Base-by-base conservation (phyloP, 805 yeast species). In the Cyberlindnera maclurae region DNA sequence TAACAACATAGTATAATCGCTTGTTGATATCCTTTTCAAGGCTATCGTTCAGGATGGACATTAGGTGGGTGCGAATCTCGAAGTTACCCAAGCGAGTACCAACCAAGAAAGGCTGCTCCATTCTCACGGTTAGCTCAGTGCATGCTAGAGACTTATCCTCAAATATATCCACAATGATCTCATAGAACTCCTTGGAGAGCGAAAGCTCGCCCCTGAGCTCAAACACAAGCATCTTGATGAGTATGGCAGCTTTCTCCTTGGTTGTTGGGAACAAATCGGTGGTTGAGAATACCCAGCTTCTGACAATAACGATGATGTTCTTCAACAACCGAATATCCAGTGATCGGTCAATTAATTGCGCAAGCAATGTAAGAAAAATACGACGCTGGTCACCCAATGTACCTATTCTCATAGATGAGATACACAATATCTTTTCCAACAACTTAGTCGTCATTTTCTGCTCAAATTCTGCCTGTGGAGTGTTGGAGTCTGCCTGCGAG, bases 41-140 rank as follows among this genome's bases (percentile, higher is more conserved):
- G 47, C 95, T 83, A 32, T 73, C 73, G 57, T 81, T 80, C 53
- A 93, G 63, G 40, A 93, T 84, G 0, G 72, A 58, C 93, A 93
- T 83, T 45, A 94, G 71, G 47, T 77, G 79, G 41, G 76, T 71
- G 36, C 98, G 75, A 22, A 86, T 80, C 3, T 70, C 66, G 3
- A 80, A 82, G 53, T 88, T 90, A 0, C 82, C 77, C 3, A 85
- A 71, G 26, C 94, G 73, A 0, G 98, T 93, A 27, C 98, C 99
- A 9, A 87, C 90, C 51, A 93, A 65, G 60, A 93, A 93, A 20
- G 97, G 94, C 58, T 89, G 97, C 57, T 93, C 99, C 85, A 93
- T 79, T 39, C 98, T 70, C 12, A 88, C 90, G 0, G 97, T 87
- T 22, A 93, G 71, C 54, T 93, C 99, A 1, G 95, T 79, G 47